A percentile compares a stretch with the other conserved stretches of the same genome.
These are phyloP conservation scores for Pichia sp. DNA, from an alignment of 1,139 yeast species.

Conservation along the genomic window DNA sequence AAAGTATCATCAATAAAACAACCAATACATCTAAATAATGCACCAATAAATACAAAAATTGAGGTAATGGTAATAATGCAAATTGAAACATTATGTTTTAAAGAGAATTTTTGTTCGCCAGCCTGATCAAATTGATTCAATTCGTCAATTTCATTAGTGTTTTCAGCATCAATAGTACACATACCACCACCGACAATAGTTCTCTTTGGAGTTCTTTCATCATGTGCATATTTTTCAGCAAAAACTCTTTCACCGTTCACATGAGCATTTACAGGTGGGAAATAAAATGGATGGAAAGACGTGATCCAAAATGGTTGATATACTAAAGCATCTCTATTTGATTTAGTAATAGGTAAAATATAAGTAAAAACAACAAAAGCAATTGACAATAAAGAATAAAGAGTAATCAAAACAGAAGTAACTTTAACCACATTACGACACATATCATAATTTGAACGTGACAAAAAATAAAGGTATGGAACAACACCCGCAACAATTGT, in stretches of 20 bases:
- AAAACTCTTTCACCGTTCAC: conserved; percentile 47
- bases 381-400: conserved; percentile 53
- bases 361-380: conserved; percentile 46
- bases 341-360: conserved; percentile 48
- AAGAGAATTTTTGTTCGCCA: conserved; percentile 21
- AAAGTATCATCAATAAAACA: conserved; percentile 37
- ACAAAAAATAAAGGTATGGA: conserved; percentile 56
- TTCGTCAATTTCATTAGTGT: conserved; percentile 27
- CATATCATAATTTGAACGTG: conserved; percentile 38
- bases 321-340: conserved; percentile 47
- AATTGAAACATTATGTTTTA: conserved; percentile 35
- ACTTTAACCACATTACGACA: conserved; percentile 56
- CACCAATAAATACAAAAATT: conserved; percentile 46
- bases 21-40: conserved; percentile 53
- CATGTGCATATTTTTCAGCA: conserved; percentile 45
- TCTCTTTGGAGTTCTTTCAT: conserved; percentile 32
- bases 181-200: conserved; percentile 35
- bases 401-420: conserved; percentile 49
- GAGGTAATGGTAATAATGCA: conserved; percentile 46
- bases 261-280: conserved; percentile 44
- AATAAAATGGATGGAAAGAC: conserved; percentile 50
- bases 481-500: conserved; percentile 61
- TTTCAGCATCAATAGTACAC: conserved; percentile 38
- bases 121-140: conserved; percentile 18
- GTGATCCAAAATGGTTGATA: conserved; percentile 81